A percentile compares a stretch with the other conserved stretches of the same genome.
Evolutionary conservation across 345 rosid genomes (phyloP).

Genomic region (Salix caprea): DNA sequence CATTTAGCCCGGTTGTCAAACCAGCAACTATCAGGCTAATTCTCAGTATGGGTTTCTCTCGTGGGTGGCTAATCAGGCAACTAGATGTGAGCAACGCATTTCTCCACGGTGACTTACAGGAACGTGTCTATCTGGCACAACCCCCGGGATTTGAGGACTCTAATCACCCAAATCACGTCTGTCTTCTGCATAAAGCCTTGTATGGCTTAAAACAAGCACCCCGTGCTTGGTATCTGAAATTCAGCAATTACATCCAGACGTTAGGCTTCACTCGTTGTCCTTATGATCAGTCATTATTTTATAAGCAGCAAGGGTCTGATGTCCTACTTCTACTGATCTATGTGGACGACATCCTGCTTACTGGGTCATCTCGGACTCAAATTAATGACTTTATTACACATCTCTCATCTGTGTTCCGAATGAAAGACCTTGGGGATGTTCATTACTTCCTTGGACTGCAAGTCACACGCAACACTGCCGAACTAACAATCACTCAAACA

Average conservation of each 20-base stretch:
- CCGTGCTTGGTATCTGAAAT: background rate
- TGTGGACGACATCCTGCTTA: background rate
- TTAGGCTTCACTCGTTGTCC: background rate
- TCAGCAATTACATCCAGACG: too few relatives aligned
- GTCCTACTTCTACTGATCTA: background rate
- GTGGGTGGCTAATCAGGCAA: background rate
- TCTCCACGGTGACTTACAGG: background rate
- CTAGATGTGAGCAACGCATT: background rate
- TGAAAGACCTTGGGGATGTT: background rate
- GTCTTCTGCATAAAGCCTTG: background rate
- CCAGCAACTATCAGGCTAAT: background rate
- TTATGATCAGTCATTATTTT: background rate
- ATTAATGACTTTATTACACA: background rate
- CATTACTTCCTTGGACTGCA: background rate
- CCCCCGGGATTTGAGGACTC: background rate
- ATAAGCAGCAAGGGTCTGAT: too few relatives aligned
- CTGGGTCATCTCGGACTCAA: background rate
- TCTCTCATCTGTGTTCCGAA: background rate
- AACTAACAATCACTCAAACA: background rate
- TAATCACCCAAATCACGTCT: background rate
- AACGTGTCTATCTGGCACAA: background rate
- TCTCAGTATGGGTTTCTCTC: background rate
- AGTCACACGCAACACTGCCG: too few relatives aligned
- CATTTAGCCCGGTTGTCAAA: background rate
- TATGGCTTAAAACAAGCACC: background rate